Evolutionary conservation across 1,139 yeast genomes (phyloP), one percentile per base, ranked within the genome.

Genomic region (Nakaseomyces sp.): DNA sequence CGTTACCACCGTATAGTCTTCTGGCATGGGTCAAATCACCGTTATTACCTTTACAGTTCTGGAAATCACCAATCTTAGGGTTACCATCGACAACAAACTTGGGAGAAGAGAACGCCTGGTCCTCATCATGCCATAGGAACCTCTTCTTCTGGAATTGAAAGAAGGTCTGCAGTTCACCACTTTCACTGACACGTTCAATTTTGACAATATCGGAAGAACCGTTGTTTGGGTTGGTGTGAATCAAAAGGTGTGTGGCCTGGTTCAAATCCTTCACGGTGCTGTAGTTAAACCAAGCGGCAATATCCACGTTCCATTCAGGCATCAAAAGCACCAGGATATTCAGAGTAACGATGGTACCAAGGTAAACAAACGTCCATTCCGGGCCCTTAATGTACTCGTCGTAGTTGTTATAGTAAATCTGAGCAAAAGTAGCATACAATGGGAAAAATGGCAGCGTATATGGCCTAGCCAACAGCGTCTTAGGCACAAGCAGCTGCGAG

Each of bases 141-240:
- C 95, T 79, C 67, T 97, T 81, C 71, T 91, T 91, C 65, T 91
- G 99, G 68, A 87, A 91, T 49, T 78, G 69, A 65, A 91, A 91
- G 38, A 85, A 81, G 17, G 76, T 67, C 59, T 83, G 93, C 45
- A 78, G 75, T 45, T 77, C 81, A 48, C 78, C 85, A 30, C 73
- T 72, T 57, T 73, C 76, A 20, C 63, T 59, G 52, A 81, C 82
- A 51, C 86, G 73, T 47, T 66, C 66, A 52, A 86, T 77, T 42
- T 68, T 60, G 50, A 84, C 82, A 53, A 91, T 84, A 57, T 84
- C 94, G 42, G 95, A 84, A 38, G 85, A 69, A 47, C 98, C 98
- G 49, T 79, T 76, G 63, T 89, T 87, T 43, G 94, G 82, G 22
- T 84, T 83, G 3, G 98, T 95, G 41, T 77, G 74, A 50, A 93